Percentiles rank a stretch among this genome's conserved stretches.
Conservation (phyloP, 2,329 filamentous ascomycete genomes). For the Fusarium proliferatum region DNA sequence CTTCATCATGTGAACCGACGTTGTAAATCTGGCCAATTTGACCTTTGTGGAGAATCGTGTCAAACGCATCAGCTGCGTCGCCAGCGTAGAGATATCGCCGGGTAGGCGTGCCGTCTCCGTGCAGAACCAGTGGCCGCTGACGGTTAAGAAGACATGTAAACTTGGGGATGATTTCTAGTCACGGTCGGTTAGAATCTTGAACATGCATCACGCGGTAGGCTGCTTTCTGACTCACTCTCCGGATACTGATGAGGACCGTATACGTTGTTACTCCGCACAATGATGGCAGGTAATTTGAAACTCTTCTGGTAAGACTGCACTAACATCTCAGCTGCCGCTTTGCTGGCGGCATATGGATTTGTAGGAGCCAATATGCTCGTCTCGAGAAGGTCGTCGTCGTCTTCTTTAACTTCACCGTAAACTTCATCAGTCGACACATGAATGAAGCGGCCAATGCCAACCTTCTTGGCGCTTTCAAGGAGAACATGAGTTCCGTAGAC, state of each 20-base stretch:
- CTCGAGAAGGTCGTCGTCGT: constrained; percentile 77
- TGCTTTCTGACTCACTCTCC: constrained; percentile 69
- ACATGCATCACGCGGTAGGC: neutral
- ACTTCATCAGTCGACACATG: constrained; percentile 89
- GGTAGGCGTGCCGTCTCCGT: constrained; percentile 80
- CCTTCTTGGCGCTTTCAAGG: constrained; percentile 79
- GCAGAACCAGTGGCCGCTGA: constrained; percentile 74
- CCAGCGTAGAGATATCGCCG: constrained; percentile 82
- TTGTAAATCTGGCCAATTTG: constrained; percentile 83
- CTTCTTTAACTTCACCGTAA: constrained; percentile 81
- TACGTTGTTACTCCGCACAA: constrained; percentile 85
- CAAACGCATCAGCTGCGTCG: constrained; percentile 84
- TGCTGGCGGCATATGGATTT: constrained; percentile 84
- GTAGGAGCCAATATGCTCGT: constrained; percentile 80
- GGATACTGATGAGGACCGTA: constrained; percentile 88
- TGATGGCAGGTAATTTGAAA: constrained; percentile 83
- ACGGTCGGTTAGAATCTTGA: constrained; percentile 6
- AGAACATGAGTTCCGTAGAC: constrained; percentile 87
- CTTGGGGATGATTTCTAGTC: constrained; percentile 83
- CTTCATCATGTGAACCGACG: constrained; percentile 80
- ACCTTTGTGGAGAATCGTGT: constrained; percentile 85
- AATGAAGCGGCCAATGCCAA: constrained; percentile 78
- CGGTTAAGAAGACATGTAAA: constrained; percentile 79
- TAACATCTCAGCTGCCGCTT: constrained; percentile 85
- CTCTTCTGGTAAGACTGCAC: constrained; percentile 89